phyloP scores from a whole-genome alignment of 768 basidiomycete species.

The Amanita pseudoporphyria region DNA sequence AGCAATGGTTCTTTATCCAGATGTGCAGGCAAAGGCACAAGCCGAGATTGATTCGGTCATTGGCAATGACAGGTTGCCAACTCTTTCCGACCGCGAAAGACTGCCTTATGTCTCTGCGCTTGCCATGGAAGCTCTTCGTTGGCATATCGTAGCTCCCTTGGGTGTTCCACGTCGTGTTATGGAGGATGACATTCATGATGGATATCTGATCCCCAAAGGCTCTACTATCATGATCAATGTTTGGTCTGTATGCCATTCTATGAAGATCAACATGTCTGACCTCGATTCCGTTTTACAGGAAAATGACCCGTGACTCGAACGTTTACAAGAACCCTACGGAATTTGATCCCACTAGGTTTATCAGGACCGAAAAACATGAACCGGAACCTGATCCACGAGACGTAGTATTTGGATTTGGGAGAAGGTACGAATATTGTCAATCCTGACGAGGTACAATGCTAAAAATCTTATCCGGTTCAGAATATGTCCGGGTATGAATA shows the following conservation, averaged over 20 bases:
- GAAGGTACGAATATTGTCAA: slow-evolving; percentile 23
- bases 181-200: slow-evolving; percentile 33
- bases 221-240: slow-evolving; percentile 24
- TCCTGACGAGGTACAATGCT: background rate
- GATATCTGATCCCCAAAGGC: slow-evolving; percentile 36
- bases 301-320: slow-evolving; percentile 31
- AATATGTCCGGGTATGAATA: slow-evolving; percentile 25
- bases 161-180: slow-evolving; percentile 28
- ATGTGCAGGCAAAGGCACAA: slow-evolving; percentile 28
- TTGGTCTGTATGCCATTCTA: slow-evolving; percentile 14
- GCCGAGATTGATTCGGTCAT: slow-evolving; percentile 33
- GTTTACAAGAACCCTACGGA: slow-evolving; percentile 32
- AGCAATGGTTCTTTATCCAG: slow-evolving; percentile 29
- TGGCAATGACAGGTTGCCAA: slow-evolving; percentile 30
- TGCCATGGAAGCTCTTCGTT: slow-evolving; percentile 26
- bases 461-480: slow-evolving; percentile 11
- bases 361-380: slow-evolving; percentile 24
- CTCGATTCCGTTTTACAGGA: slow-evolving; percentile 16
- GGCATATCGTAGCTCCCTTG: slow-evolving; percentile 25
- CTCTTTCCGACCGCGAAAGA: slow-evolving; percentile 25
- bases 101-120: slow-evolving; percentile 34
- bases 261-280: background rate
- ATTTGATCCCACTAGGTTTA: slow-evolving; percentile 40
- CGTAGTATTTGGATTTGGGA: slow-evolving; percentile 45
- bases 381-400: slow-evolving; percentile 34